Percentiles rank a stretch among this genome's conserved stretches.
These are phyloP conservation scores for Phoenix dactylifera DNA, from an alignment of 176 grass and related monocot species.

Conservation along the genomic window DNA sequence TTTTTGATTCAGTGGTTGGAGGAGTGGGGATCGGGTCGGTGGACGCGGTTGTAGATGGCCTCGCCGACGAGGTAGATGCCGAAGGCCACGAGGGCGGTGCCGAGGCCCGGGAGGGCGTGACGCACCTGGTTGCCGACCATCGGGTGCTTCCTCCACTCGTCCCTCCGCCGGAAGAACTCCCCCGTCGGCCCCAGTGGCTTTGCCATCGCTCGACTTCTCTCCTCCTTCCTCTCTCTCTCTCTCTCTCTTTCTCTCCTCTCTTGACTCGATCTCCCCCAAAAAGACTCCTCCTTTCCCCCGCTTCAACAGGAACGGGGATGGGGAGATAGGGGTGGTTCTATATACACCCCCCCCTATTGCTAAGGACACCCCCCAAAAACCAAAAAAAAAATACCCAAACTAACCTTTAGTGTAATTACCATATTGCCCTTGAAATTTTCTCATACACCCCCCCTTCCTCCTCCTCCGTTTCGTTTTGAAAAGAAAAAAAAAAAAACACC, in stretches of 20 bases:
- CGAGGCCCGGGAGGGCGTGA: conserved; percentile 67
- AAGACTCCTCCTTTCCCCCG: no score
- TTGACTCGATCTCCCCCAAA: not conserved
- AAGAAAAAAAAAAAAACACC: no score
- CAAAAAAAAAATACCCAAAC: no score
- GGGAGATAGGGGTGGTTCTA: no score
- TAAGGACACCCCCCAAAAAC: no score
- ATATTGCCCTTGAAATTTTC: no score
- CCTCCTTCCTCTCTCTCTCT: not conserved
- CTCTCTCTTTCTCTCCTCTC: not conserved
- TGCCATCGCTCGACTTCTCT: conserved; percentile 20
- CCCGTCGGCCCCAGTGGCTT: conserved; percentile 59
- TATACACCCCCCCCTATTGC: no score
- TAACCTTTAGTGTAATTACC: no score
- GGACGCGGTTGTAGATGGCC: conserved; percentile 68
- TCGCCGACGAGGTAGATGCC: conserved; percentile 93
- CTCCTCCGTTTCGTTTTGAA: no score
- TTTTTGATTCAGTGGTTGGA: conserved; percentile 25
- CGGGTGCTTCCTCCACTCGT: conserved; percentile 90
- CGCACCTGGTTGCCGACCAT: conserved; percentile 72
- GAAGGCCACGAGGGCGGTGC: conserved; percentile 93
- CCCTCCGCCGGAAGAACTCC: conserved; percentile 88
- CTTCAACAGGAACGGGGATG: no score
- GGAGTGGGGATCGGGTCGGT: conserved; percentile 32
- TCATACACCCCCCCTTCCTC: no score